Evolutionary conservation across 768 basidiomycete genomes (phyloP).

Genomic region (Russula vinacea): DNA sequence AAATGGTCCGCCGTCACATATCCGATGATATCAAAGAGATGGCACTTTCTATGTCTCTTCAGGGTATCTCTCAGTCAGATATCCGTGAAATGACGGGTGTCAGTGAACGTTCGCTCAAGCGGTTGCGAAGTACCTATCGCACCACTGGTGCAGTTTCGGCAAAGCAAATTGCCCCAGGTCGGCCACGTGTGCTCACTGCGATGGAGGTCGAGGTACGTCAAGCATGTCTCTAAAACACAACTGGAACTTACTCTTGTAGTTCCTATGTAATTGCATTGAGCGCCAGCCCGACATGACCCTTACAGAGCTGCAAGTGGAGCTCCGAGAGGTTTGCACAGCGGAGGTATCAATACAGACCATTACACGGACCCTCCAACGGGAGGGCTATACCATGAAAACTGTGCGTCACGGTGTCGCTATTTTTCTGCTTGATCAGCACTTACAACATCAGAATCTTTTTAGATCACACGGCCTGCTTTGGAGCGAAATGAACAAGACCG

Average conservation of each 20-base stretch:
- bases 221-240: too few species aligned
- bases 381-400: background rate
- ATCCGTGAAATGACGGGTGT: background rate
- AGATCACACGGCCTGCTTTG: background rate
- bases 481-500: background rate
- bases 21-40: background rate
- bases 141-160: background rate
- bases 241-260: background rate
- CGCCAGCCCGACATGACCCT: background rate
- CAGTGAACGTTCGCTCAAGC: background rate
- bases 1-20: background rate
- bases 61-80: background rate
- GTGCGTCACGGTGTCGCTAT: too few species aligned
- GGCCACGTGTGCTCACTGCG: background rate
- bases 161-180: background rate
- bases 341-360: background rate
- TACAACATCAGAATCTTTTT: background rate
- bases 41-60: background rate
- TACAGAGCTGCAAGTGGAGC: background rate
- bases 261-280: background rate
- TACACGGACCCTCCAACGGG: background rate
- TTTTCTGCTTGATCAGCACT: background rate
- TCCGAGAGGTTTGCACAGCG: background rate
- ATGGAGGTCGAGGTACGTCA: background rate
- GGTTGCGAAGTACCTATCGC: background rate